phyloP scores from a whole-genome alignment of 2,329 filamentous ascomycete species.

The Fusarium hainanense region DNA sequence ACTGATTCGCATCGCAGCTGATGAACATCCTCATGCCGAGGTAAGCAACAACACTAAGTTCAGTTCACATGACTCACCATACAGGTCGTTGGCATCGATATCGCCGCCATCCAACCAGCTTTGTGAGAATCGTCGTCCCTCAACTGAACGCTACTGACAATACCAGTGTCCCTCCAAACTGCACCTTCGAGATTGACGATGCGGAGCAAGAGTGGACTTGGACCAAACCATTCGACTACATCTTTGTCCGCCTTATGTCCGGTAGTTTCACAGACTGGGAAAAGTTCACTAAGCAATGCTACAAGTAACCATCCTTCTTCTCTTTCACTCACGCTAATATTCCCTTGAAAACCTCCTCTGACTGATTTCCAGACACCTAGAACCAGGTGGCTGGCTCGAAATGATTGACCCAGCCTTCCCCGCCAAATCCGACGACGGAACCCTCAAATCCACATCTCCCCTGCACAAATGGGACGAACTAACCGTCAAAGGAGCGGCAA shows the following conservation, averaged over 20 bases:
- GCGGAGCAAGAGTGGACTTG: slow-evolving; percentile 32
- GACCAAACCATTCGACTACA: slow-evolving; percentile 21
- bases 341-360: neutral
- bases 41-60: accelerated
- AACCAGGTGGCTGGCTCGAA: slow-evolving; percentile 36
- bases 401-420: slow-evolving; percentile 31
- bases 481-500: slow-evolving; percentile 10
- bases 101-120: slow-evolving; percentile 22
- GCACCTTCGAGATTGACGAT: slow-evolving; percentile 24
- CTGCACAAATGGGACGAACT: slow-evolving; percentile 28
- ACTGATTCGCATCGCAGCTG: neutral
- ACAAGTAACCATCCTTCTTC: neutral
- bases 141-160: accelerated
- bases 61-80: accelerated
- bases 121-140: neutral
- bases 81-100: slow-evolving; percentile 23
- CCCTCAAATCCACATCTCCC: slow-evolving; percentile 4
- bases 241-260: slow-evolving; percentile 31
- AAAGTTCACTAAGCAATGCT: slow-evolving; percentile 4
- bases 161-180: slow-evolving; percentile 12
- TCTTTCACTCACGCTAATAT: too few species aligned
- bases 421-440: slow-evolving; percentile 31
- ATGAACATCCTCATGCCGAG: slow-evolving; percentile 30
- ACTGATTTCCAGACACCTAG: neutral
- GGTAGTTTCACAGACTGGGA: slow-evolving; percentile 34